Evolutionary conservation across 371 early-diverging fungal genomes (phyloP), one percentile per base, ranked within the genome.

Genomic region (Mucor circinelloides): DNA sequence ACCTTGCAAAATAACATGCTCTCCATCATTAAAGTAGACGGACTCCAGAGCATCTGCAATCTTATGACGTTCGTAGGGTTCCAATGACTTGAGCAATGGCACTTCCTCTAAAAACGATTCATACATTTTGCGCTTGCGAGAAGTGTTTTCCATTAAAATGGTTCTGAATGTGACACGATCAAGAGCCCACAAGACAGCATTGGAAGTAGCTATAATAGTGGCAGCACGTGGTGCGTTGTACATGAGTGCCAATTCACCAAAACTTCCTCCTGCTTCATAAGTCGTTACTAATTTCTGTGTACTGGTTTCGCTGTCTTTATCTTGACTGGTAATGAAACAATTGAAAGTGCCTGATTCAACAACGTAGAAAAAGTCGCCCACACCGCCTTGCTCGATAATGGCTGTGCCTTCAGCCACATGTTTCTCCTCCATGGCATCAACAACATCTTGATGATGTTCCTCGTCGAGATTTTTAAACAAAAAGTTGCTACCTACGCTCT

Each of bases 281-380:
- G 84, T 80, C 36, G 82, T 71, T 19, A 92, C 92, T 9, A 48
- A 2, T 42, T 42, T 42, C 19, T 48, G 48, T 6, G 48, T 2
- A 67, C 88, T 89, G 15, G 36, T 52, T 36, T 66, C 54, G 10
- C 2, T 40, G 9, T 38, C 32, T 62, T 91, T 90, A n/a, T 87
- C 80, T 46, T 82, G 71, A 64, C 85, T 88, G 46, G 81, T 71
- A 76, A 96, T 93, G 74, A 87, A 91, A 38, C 97, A 93, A 64
- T 97, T 96, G 76, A 98, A 89, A 13, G 90, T 84, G 44, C 99
- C 99, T 23, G 85, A 84, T 72, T 97, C 98, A 40, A 97, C 96
- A 15, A 97, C 91, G 78, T 98, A 98, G 77, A 98, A 97, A 80
- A 84, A 96, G 84, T 96, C 97, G 42, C 97, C 98, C 15, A 93